Evolutionary conservation across 75 land plant genomes (phyloP), one percentile per base, ranked within the genome.

Genomic region (Pinus taeda): DNA sequence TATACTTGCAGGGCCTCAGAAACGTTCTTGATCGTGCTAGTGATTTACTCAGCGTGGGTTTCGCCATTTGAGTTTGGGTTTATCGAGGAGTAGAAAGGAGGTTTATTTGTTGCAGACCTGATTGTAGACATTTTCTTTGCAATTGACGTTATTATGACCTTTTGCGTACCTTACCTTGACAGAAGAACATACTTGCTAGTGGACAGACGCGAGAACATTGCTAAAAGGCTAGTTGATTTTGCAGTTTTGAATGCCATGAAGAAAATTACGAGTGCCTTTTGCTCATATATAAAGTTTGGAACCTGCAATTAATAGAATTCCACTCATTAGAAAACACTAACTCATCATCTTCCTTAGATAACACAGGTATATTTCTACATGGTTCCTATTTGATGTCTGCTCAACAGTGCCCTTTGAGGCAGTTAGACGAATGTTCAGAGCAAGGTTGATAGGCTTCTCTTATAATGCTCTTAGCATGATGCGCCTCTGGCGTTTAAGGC

Each of bases 401-500:
- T 85, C 87, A 6, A 88, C 90, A 0, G 45, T 88, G 18, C 90
- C 90, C 4, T 75, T 75, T 18, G 87, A 79, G 29, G 29, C 79
- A 29, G 17, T 90, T 42, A 69, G 78, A 33, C 71, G 81, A 29
- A 79, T 90, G 22, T 77, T 88, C 17, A 70, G 36, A 15, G 59
- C 81, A 18, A 53, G 62, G 1, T 58, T 82, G 71, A 57, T 56
- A 77, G 92, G 83, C 49, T 60, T 86, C 18, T 79, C 81, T 20
- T 82, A 82, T 75, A 81, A 83, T 20, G 30, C 81, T 17, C 87
- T 92, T 33, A 86, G 84, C 75, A 83, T 90, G 92, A 87, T 92
- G 49, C 75, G 94, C 30, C 88, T 92, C 14, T 92, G 94, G 94
- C 94, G 94, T 49, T 79, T 92, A 18, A 77, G 91, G 30, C 80